Evolutionary conservation across 139 green algal genomes (phyloP).

Genomic region (Chlorella sorokiniana): DNA sequence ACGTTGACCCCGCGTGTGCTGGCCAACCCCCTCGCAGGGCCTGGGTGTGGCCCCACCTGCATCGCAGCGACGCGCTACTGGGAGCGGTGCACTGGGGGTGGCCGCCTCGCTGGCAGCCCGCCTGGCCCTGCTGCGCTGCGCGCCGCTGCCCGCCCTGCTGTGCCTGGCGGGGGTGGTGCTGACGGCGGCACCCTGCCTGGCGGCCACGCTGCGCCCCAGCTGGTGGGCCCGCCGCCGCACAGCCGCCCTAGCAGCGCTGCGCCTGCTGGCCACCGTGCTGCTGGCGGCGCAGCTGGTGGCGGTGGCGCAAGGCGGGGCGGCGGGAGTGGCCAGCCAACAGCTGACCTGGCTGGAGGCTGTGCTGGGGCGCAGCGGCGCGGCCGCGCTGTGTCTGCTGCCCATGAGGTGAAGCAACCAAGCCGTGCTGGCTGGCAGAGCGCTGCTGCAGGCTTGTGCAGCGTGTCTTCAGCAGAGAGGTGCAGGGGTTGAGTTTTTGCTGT

Average conservation of each 20-base stretch:
- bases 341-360: neutral
- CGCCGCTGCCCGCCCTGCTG: neutral
- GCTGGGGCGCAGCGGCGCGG: neutral
- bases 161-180: constrained; percentile 5
- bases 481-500: neutral
- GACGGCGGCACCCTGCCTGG: neutral
- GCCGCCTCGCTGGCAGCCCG: neutral
- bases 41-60: constrained; percentile 9
- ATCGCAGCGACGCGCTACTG: neutral
- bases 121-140: neutral
- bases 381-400: neutral
- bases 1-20: neutral
- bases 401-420: neutral
- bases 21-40: neutral
- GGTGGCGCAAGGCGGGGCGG: too few species aligned
- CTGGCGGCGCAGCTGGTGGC: neutral
- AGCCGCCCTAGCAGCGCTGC: neutral
- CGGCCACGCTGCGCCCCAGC: neutral
- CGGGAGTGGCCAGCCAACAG: neutral
- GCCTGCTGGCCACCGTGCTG: neutral
- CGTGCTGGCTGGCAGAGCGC: neutral
- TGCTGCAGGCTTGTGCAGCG: neutral
- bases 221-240: constrained; percentile 10
- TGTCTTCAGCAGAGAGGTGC: too few species aligned
- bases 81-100: constrained; percentile 1